Percentiles rank a stretch among this genome's conserved stretches.
These are phyloP conservation scores for Akanthomyces muscarius DNA, from an alignment of 2,329 filamentous ascomycete species.

Conservation along the genomic window DNA sequence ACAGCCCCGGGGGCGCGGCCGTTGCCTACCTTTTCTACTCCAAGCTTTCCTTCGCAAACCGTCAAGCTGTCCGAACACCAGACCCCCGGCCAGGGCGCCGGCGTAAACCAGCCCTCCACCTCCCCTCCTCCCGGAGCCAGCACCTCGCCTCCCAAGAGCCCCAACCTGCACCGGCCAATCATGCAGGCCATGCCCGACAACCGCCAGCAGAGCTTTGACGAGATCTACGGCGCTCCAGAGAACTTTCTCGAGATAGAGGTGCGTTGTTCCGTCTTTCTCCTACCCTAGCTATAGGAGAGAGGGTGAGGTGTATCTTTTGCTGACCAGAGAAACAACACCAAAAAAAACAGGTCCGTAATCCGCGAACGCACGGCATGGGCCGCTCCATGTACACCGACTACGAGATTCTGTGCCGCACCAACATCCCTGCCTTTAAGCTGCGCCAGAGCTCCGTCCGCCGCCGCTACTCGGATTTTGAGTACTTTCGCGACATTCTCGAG, in stretches of 20 bases:
- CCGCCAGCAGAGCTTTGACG: conserved; percentile 92
- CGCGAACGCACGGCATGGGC: conserved; percentile 89
- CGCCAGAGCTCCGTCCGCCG: conserved; percentile 83
- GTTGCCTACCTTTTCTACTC: not conserved
- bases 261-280: conserved; percentile 22
- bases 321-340: not conserved
- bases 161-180: conserved; percentile 46
- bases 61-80: conserved; percentile 43
- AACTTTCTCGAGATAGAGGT: conserved; percentile 99
- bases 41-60: conserved; percentile 10
- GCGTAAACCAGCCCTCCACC: conserved; percentile 23
- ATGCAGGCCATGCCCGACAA: conserved; percentile 67
- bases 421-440: conserved; percentile 98
- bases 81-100: conserved; percentile 31
- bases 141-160: conserved; percentile 29
- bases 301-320: not conserved
- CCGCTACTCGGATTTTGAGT: conserved; percentile 97
- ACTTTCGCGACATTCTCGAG: conserved; percentile 97
- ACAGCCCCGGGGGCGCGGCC: not conserved
- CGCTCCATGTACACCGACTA: conserved; percentile 98
- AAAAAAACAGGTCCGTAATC: conserved; percentile 72
- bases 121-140: not conserved
- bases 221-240: conserved; percentile 97
- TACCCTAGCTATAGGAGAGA: not conserved
- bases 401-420: conserved; percentile 95